Conservation (phyloP, 2,329 filamentous ascomycete species). For the Fusarium sp. region DNA sequence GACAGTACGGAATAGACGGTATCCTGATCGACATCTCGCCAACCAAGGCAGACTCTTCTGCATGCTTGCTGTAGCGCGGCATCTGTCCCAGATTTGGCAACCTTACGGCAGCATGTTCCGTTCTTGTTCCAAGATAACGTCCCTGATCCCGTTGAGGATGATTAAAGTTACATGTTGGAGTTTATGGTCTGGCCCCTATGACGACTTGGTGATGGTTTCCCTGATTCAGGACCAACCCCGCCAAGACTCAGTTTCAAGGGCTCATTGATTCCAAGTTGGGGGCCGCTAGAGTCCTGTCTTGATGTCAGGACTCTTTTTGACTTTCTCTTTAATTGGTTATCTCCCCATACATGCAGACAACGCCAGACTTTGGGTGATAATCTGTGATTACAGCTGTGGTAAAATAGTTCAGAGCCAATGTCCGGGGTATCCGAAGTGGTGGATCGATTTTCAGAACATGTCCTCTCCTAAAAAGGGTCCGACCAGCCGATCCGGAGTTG, state of each 20-base stretch:
- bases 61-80: no score
- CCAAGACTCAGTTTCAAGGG: conserved; percentile 15
- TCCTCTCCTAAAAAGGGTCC: conserved; percentile 12
- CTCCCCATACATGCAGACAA: neutral
- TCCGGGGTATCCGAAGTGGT: conserved; percentile 34
- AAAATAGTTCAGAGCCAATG: conserved; percentile 4
- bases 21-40: conserved; percentile 26
- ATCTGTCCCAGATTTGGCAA: conserved; percentile 22
- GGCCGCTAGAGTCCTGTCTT: conserved; percentile 15
- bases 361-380: neutral
- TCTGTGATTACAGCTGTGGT: neutral
- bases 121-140: conserved; percentile 19
- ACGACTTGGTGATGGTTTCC: conserved; percentile 33
- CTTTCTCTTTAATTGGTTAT: conserved; percentile 7
- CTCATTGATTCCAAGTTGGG: conserved; percentile 23
- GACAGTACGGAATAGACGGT: neutral
- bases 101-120: neutral
- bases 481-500: conserved; percentile 33
- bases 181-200: conserved; percentile 17
- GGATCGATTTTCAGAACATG: conserved; percentile 26
- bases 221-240: conserved; percentile 22
- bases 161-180: conserved; percentile 14
- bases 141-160: conserved; percentile 1
- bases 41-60: conserved; percentile 31
- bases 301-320: conserved; percentile 20